These are phyloP conservation scores for Beauveria varroae DNA, from an alignment of 2,329 filamentous ascomycete species.

Conservation along the genomic window DNA sequence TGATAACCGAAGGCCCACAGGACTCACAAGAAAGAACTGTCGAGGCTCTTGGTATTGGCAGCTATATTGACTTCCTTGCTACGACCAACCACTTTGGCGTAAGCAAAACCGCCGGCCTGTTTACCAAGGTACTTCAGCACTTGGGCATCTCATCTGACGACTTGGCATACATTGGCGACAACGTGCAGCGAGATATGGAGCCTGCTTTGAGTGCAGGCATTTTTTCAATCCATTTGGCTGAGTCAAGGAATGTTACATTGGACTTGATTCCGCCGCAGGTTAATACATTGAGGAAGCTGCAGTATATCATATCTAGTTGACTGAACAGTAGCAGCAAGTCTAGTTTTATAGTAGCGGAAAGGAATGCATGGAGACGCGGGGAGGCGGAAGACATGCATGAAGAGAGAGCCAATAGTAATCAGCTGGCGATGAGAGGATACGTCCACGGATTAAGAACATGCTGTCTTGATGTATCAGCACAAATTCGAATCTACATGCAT, in stretches of 20 bases:
- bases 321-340: background rate
- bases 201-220: background rate
- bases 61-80: background rate
- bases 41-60: conserved; percentile 9
- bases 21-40: conserved; percentile 39
- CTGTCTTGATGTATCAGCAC: too few species aligned
- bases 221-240: background rate
- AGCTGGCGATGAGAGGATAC: background rate
- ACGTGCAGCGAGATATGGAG: background rate
- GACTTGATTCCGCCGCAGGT: background rate
- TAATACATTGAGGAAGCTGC: background rate
- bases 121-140: background rate
- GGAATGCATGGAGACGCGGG: conserved; percentile 4
- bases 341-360: background rate
- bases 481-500: too few species aligned
- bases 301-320: background rate
- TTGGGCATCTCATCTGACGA: background rate
- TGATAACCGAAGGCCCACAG: conserved; percentile 40
- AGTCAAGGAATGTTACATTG: background rate
- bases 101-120: background rate
- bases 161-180: background rate
- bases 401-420: background rate
- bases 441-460: background rate
- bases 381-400: background rate
- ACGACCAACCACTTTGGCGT: background rate